Base-by-base conservation (phyloP, 2,329 filamentous ascomycete species). In the Monilinia fructigena region DNA sequence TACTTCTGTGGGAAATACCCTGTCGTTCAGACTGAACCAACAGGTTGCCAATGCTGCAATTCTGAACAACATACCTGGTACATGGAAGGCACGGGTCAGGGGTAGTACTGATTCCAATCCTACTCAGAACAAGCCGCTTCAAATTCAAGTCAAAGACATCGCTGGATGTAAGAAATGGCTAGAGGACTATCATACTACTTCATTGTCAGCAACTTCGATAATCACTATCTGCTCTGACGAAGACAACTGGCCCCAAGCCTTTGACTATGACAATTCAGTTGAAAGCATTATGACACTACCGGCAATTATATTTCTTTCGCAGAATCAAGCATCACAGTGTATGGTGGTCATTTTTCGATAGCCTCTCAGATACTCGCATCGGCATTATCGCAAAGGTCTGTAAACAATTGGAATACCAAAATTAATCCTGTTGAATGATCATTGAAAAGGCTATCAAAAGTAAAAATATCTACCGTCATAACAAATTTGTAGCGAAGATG, bases 11-110 rank as follows among this genome's bases (percentile, higher is more conserved):
- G 52, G 52, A 54, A 54, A 54, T 35, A 16, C 6, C 35, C 8
- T 31, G 52, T 31, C 14, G 7, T 35, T 31, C 16, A 31, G 14
- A 20, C 7, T 54, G 16, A 20, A 35, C 26, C 50, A 31, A 54
- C 6, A 18, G 11, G 53, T 55, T 35, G 28, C 53, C 4, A 55
- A 54, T 31, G 52, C 16, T 11, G 52, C 52, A 54, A 35, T 54
- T 35, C 28, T n/a, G 26, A 54, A 54, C 52, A 54, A 35, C 16
- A 54, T 54, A 12, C 52, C 52, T 35, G 52, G 52, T 54, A 54
- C 8, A 54, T 54, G 28, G 52, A 10, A 54, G 16, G 26, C 28
- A 54, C 52, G 11, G 8, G 52, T 54, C 31, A 18, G 53, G 7
- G 18, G 31, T n/a, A 20, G 38, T n/a, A 3, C 53, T 35, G 53